Conservation (phyloP, 768 basidiomycete species). For the Tricholoma sp. region DNA sequence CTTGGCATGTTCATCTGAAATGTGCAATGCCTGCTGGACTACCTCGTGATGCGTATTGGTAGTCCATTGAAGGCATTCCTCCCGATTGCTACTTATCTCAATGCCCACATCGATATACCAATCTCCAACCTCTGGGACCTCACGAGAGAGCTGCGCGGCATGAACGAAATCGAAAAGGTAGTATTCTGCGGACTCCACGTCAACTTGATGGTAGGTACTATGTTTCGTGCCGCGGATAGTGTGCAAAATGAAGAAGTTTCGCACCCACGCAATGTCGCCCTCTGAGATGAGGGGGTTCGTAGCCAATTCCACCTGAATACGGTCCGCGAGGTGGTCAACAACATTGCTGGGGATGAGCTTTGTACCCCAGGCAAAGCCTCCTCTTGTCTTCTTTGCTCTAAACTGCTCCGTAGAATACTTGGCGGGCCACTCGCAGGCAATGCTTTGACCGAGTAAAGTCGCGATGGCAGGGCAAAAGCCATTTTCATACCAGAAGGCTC, state of each 20-base stretch:
- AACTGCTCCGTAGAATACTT: slow-evolving; percentile 16
- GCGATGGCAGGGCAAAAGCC: slow-evolving; percentile 21
- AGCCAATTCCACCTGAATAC: slow-evolving; percentile 10
- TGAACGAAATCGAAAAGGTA: not conserved
- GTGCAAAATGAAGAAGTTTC: slow-evolving; percentile 21
- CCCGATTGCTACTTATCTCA: slow-evolving; percentile 10
- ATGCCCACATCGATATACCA: slow-evolving; percentile 22
- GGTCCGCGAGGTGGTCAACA: slow-evolving; percentile 6
- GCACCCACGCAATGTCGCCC: slow-evolving; percentile 12
- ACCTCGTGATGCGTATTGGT: slow-evolving; percentile 3
- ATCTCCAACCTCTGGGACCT: not conserved
- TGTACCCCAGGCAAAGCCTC: slow-evolving; percentile 12
- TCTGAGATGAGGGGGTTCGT: not conserved
- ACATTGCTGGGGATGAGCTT: slow-evolving; percentile 12
- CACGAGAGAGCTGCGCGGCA: not conserved
- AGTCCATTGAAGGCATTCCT: slow-evolving; percentile 13
- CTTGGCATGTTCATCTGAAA: not conserved
- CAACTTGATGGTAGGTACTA: slow-evolving; percentile 8
- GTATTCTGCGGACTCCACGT: not conserved
- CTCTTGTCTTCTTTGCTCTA: slow-evolving; percentile 13
- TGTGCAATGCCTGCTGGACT: not conserved
- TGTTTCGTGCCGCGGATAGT: slow-evolving; percentile 24
- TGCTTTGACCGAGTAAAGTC: not conserved
- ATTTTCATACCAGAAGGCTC: slow-evolving; percentile 15
- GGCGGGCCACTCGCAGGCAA: slow-evolving; percentile 22